A percentile compares a stretch with the other conserved stretches of the same genome.
Conservation (phyloP, 2,329 filamentous ascomycete species). For the Septoria petroselini region DNA sequence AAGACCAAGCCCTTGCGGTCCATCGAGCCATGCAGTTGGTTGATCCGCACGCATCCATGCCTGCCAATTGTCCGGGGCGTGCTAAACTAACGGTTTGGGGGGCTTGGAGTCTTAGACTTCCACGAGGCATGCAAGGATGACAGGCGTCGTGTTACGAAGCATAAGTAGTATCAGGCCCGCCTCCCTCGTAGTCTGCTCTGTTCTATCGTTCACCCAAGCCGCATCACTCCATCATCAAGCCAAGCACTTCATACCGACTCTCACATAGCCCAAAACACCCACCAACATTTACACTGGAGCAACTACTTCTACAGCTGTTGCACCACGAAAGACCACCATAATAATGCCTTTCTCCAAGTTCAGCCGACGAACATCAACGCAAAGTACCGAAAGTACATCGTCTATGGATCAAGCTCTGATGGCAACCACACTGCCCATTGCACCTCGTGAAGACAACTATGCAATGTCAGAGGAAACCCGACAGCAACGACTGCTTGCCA, state of each 20-base stretch:
- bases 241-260: background rate
- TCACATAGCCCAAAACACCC: constrained; percentile 3
- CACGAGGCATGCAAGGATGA: constrained; percentile 4
- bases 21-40: background rate
- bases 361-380: constrained; percentile 26
- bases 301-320: constrained; percentile 10
- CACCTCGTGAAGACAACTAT: constrained; percentile 35
- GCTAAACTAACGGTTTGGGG: background rate
- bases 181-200: background rate
- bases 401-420: constrained; percentile 28
- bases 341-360: constrained; percentile 30
- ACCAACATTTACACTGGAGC: constrained; percentile 14
- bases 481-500: constrained; percentile 29
- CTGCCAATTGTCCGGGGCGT: constrained; percentile 6
- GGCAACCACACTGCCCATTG: constrained; percentile 32
- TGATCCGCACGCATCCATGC: background rate
- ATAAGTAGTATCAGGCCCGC: background rate
- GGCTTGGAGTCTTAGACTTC: constrained; percentile 9
- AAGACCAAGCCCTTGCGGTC: background rate
- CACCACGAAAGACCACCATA: constrained; percentile 15
- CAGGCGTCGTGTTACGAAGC: background rate
- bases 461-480: constrained; percentile 33
- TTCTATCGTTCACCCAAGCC: background rate
- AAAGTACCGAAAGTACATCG: constrained; percentile 27
- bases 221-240: background rate